phyloP scores from a whole-genome alignment of 2,329 filamentous ascomycete genomes.

The Botrytis fabae region DNA sequence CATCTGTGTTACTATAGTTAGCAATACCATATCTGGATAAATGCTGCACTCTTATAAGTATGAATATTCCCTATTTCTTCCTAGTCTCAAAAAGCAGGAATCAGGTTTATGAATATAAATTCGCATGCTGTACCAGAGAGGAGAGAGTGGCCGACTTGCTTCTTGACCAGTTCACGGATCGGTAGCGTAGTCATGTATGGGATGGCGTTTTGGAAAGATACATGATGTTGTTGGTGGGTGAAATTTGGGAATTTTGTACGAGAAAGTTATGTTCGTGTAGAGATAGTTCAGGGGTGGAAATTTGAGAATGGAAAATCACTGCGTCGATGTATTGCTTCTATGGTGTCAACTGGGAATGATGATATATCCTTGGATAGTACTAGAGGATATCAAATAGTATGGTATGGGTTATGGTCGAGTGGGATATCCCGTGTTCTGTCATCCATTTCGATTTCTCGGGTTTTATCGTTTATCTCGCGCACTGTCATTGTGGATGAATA shows the following conservation, averaged over 20 bases:
- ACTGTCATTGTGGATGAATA: neutral
- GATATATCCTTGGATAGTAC: no score
- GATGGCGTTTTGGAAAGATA: neutral
- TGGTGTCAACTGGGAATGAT: no score
- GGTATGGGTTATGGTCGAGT: neutral
- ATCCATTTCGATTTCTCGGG: neutral
- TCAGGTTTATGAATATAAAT: no score
- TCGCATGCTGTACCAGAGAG: no score
- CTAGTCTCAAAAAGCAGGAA: no score
- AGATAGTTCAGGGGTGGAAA: fast-evolving
- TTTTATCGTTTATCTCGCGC: neutral
- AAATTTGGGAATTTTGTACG: neutral
- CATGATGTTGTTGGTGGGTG: fast-evolving
- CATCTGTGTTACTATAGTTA: no score
- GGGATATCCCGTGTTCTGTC: neutral
- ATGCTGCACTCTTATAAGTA: no score
- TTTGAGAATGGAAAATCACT: fast-evolving
- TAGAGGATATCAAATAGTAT: no score
- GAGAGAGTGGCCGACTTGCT: fast-evolving
- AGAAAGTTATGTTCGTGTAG: neutral
- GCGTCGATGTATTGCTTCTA: neutral
- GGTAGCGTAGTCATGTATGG: no score
- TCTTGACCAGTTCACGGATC: no score
- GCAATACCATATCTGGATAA: no score
- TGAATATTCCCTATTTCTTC: no score